Evolutionary conservation across 192 early-diverging fungal species (phyloP).

Genomic region (Phycomyces nitens): DNA sequence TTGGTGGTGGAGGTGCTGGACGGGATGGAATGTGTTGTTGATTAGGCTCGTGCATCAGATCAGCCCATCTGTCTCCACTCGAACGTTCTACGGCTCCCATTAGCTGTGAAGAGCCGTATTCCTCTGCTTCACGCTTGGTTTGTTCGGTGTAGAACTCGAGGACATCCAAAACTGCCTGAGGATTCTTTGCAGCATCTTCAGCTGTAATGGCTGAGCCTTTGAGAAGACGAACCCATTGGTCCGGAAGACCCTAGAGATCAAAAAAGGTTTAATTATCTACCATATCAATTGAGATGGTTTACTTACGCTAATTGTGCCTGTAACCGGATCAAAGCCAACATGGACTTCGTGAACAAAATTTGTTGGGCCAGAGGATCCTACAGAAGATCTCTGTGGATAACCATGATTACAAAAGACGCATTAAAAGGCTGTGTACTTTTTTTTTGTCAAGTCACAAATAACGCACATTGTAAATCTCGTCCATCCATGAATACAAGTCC

Average conservation of each 20-base stretch:
- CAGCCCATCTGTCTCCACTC: constrained; percentile 45
- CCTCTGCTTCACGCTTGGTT: constrained; percentile 49
- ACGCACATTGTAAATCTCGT: constrained; percentile 89
- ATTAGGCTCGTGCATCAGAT: constrained; percentile 46
- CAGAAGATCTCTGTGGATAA: constrained; percentile 61
- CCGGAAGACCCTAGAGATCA: constrained; percentile 76
- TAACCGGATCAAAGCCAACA: constrained; percentile 62
- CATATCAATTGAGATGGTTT: no score
- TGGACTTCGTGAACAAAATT: constrained; percentile 88
- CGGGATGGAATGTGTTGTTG: constrained; percentile 14
- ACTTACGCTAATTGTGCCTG: constrained; percentile 57
- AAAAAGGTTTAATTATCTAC: constrained; percentile 2
- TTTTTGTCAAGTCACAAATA: no score
- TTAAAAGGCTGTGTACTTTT: no score
- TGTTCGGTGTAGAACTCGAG: constrained; percentile 97
- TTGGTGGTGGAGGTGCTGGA: constrained; percentile 28
- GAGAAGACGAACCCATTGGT: constrained; percentile 90
- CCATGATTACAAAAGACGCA: not conserved
- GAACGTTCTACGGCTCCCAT: constrained; percentile 17
- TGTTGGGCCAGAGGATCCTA: constrained; percentile 78
- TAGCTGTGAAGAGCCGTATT: constrained; percentile 38
- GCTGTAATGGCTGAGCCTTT: constrained; percentile 92
- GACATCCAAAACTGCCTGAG: constrained; percentile 97
- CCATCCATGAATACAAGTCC: constrained; percentile 98
- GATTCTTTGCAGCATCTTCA: constrained; percentile 96